phyloP scores from a whole-genome alignment of 2,329 filamentous ascomycete species.

The Clonostachys rosea region DNA sequence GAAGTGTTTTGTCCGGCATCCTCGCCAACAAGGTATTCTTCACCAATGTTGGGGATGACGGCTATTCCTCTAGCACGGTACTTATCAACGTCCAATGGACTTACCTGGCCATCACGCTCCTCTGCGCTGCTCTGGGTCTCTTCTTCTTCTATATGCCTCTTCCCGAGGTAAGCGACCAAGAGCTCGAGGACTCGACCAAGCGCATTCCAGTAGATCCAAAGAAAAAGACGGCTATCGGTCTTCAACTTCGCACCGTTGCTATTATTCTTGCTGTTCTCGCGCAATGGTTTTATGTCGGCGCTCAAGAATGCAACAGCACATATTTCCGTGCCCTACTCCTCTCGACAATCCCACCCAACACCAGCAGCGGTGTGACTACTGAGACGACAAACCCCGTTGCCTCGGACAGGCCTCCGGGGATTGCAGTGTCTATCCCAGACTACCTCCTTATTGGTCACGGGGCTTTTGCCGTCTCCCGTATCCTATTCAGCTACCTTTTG shows the following conservation, averaged over 20 bases:
- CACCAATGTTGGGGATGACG: conserved; percentile 40
- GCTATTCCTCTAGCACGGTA: conserved; percentile 26
- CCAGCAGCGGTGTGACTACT: conserved; percentile 12
- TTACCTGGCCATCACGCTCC: conserved; percentile 74
- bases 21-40: conserved; percentile 75
- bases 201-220: conserved; percentile 44
- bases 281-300: conserved; percentile 76
- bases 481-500: conserved; percentile 61
- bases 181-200: conserved; percentile 43
- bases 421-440: conserved; percentile 52
- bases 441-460: conserved; percentile 70
- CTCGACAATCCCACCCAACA: conserved; percentile 24
- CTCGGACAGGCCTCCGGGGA: conserved; percentile 29
- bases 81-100: conserved; percentile 80
- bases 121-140: conserved; percentile 65
- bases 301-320: conserved; percentile 62
- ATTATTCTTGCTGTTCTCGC: conserved; percentile 69
- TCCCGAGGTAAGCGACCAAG: conserved; percentile 53
- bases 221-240: conserved; percentile 38
- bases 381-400: conserved; percentile 8
- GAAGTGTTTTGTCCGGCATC: conserved; percentile 66
- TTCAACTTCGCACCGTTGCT: conserved; percentile 49
- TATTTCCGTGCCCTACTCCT: conserved; percentile 52
- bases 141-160: conserved; percentile 67
- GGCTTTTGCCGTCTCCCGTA: conserved; percentile 69